A percentile compares a stretch with the other conserved stretches of the same genome.
phyloP scores from a whole-genome alignment of 2,329 filamentous ascomycete genomes.

The Penicillium hesseltinei region DNA sequence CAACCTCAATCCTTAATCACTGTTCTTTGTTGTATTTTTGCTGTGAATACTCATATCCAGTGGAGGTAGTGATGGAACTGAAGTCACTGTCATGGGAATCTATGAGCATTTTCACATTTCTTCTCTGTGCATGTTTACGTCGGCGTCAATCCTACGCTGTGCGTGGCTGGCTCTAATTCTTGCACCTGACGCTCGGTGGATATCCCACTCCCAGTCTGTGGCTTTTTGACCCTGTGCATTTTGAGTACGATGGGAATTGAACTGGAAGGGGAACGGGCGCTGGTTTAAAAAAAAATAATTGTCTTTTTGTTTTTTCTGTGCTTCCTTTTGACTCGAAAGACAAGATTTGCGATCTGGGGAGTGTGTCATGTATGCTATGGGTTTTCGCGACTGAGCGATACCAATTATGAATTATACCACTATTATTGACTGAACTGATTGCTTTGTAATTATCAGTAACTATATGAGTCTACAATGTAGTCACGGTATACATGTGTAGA shows the following conservation, averaged over 20 bases:
- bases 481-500: neutral
- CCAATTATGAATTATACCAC: constrained; percentile 5
- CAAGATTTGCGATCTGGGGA: constrained; percentile 5
- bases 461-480: neutral
- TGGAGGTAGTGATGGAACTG: neutral
- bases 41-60: neutral
- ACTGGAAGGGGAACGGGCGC: neutral
- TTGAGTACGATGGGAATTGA: neutral
- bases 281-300: neutral
- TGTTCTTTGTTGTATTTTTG: neutral
- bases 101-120: constrained; percentile 14
- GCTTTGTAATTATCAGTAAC: neutral
- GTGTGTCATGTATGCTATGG: constrained; percentile 6
- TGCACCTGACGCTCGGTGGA: constrained; percentile 1
- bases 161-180: constrained; percentile 17
- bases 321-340: constrained; percentile 4
- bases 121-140: constrained; percentile 23
- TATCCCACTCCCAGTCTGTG: neutral
- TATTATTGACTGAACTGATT: neutral
- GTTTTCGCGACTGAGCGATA: neutral
- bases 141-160: constrained; percentile 20
- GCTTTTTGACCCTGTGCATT: neutral
- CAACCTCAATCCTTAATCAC: neutral
- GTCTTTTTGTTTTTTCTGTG: neutral
- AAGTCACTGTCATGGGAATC: constrained; percentile 6